These are phyloP conservation scores for Spathaspora boniae DNA, from an alignment of 805 yeast genomes.

Conservation along the genomic window DNA sequence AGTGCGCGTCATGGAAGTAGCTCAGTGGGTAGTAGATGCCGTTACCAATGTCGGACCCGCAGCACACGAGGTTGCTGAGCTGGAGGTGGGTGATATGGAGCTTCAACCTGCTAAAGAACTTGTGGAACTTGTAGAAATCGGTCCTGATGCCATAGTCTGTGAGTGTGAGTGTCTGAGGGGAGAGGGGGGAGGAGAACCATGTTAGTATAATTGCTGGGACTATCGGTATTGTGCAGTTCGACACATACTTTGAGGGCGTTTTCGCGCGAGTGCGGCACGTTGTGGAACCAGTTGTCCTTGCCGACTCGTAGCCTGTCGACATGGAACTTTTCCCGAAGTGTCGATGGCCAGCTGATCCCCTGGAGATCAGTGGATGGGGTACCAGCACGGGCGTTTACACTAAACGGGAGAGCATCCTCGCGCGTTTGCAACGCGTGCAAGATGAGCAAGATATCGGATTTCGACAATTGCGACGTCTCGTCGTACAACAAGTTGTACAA, in stretches of 20 bases:
- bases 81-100: constrained; percentile 57
- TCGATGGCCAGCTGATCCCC: constrained; percentile 36
- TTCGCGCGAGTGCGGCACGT: constrained; percentile 32
- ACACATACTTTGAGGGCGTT: constrained; percentile 32
- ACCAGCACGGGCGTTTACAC: constrained; percentile 11
- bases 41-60: constrained; percentile 26
- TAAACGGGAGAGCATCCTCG: constrained; percentile 33
- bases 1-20: constrained; percentile 26
- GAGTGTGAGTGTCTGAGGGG: constrained; percentile 18
- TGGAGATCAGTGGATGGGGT: constrained; percentile 24
- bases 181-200: too few species aligned
- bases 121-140: constrained; percentile 36
- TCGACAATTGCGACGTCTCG: constrained; percentile 27
- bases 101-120: constrained; percentile 40
- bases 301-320: constrained; percentile 34
- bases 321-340: constrained; percentile 28
- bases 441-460: constrained; percentile 33
- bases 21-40: constrained; percentile 42
- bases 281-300: constrained; percentile 34
- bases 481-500: constrained; percentile 38
- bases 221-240: background rate
- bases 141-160: constrained; percentile 19
- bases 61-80: constrained; percentile 48
- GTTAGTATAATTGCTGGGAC: constrained; percentile 17
- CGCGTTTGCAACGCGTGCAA: constrained; percentile 34